A percentile compares a stretch with the other conserved stretches of the same genome.
Conservation (phyloP, 257 asterid species). For the Solanum neorickii region DNA sequence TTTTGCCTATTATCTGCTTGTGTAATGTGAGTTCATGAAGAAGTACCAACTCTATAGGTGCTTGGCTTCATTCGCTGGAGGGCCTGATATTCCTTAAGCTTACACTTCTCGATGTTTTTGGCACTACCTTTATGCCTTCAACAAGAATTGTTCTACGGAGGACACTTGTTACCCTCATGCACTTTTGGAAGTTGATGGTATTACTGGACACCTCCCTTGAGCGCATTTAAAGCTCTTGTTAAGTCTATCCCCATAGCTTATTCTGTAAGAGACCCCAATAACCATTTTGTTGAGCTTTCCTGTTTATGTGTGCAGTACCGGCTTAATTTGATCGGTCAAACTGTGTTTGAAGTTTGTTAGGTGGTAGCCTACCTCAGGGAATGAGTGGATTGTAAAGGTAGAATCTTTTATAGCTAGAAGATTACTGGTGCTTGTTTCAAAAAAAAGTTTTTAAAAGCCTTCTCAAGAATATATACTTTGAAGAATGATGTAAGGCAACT, state of each 20-base stretch:
- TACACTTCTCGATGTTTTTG: background rate
- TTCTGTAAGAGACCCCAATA: background rate
- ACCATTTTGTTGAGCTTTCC: background rate
- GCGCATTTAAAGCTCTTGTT: background rate
- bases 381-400: background rate
- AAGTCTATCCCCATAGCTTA: background rate
- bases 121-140: background rate
- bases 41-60: background rate
- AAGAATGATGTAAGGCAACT: background rate
- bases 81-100: background rate
- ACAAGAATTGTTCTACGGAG: background rate
- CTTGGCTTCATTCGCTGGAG: background rate
- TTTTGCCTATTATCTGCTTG: background rate
- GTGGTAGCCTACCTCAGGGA: background rate
- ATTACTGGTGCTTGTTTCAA: background rate
- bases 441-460: background rate
- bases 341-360: background rate
- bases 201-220: background rate
- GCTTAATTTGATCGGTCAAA: background rate
- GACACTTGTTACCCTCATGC: background rate
- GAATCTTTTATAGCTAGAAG: background rate
- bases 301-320: background rate
- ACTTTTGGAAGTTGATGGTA: background rate
- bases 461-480: background rate
- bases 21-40: background rate